These are phyloP conservation scores for Russula abietina DNA, from an alignment of 768 basidiomycete species.

Conservation along the genomic window DNA sequence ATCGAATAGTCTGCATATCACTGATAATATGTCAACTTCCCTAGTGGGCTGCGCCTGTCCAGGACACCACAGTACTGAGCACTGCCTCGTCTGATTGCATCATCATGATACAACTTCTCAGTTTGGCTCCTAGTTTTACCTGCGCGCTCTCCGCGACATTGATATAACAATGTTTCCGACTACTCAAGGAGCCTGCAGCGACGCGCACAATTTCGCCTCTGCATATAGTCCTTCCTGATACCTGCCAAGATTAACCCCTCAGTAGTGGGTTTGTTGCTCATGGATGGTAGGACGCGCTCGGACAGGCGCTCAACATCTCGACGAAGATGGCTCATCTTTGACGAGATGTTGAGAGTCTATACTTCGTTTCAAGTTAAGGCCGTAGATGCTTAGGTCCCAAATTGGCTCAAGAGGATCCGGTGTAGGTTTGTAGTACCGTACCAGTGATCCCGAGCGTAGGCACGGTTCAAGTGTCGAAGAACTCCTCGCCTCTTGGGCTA, in stretches of 20 bases:
- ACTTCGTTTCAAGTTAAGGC: background rate
- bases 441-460: too few species aligned
- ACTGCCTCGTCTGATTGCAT: background rate
- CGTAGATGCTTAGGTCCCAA: too few species aligned
- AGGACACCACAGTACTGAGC: background rate
- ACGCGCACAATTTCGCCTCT: background rate
- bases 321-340: background rate
- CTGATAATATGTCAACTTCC: background rate
- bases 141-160: constrained; percentile 9
- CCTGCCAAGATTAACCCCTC: background rate
- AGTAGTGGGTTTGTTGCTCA: background rate
- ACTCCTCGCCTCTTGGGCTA: background rate
- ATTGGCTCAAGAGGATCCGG: too few species aligned
- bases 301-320: background rate
- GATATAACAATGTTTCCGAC: background rate
- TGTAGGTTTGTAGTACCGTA: too few species aligned
- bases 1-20: background rate
- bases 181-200: background rate
- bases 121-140: background rate
- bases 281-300: background rate
- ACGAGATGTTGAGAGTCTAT: too few species aligned
- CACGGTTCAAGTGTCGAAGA: background rate
- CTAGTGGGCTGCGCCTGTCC: background rate
- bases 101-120: background rate
- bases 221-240: background rate